Base-by-base conservation (phyloP, 192 early-diverging fungal species). In the Haplosporangium gracile region DNA sequence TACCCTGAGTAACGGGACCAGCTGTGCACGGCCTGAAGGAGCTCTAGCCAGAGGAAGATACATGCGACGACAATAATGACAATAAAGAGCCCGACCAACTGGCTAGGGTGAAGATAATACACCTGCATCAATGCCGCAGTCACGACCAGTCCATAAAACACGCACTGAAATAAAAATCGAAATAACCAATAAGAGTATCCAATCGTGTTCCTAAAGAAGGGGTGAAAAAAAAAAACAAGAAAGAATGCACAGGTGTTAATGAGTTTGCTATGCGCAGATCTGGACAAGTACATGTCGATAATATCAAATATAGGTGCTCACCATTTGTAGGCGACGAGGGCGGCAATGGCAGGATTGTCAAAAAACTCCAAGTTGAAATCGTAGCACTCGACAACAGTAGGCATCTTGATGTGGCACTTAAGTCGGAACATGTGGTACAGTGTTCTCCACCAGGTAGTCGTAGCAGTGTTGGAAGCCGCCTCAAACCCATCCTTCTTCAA, bases 301-400 rank as follows among this genome's bases (percentile, higher is more conserved):
- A 22, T n/a, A 68, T 18, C 39, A 42, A 78, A 68, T 0, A 3
- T 51, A 15, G 15, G 26, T 5, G 34, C 51, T 49, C 73, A 82
- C 81, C 81, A 77, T 20, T 82, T 82, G 43, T 82, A 82, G 32
- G 38, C 75, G 4, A 82, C 75, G 26, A 82, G 32, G 2, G 81
- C 81, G 20, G 53, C 81, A 34, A 82, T 82, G 20, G 81, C 68
- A 9, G 81, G 81, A 36, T 82, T 82, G 20, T 82, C 81, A 39
- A 77, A 72, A 38, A 76, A 77, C 42, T 82, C 80, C 20, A 82
- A 26, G 2, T 77, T 68, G 55, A 77, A 82, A 5, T 77, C 55
- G 22, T 77, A 70, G 40, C 75, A 72, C 38, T 63, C 29, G 1
- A 82, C 75, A 49, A 72, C 72, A n/a, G 43, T 39, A 6, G 72